Conservation (phyloP, 225 moss, liverwort and hornwort genomes). For the Ulota crispa region DNA sequence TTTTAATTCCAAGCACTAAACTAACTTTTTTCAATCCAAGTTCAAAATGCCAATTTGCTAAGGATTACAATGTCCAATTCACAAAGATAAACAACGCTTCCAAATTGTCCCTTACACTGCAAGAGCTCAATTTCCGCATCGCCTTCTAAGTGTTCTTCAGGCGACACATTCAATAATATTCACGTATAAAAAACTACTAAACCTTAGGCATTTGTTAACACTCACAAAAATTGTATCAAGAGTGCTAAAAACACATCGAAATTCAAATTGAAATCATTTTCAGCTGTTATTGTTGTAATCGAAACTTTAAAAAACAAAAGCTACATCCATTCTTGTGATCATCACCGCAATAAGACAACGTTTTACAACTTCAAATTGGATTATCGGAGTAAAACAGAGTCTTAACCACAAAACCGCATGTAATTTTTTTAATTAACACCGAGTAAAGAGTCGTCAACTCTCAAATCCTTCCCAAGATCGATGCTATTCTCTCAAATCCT, state of each 20-base stretch:
- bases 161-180: slow-evolving; percentile 8
- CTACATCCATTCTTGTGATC: background rate
- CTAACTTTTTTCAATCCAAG: too few relatives aligned
- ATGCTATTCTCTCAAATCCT: too few relatives aligned
- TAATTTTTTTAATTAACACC: background rate
- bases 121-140: background rate
- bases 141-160: background rate
- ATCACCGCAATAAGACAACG: background rate
- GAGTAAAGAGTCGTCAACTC: background rate
- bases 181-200: background rate
- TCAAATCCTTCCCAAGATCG: background rate
- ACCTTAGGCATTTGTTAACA: slow-evolving; percentile 9
- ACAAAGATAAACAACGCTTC: background rate
- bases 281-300: background rate
- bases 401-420: background rate
- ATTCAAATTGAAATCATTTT: background rate
- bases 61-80: too few relatives aligned
- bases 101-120: background rate
- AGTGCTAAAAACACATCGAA: background rate
- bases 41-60: too few relatives aligned
- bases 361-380: background rate
- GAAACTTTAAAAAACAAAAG: background rate
- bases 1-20: too few relatives aligned
- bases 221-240: background rate
- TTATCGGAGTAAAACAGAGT: background rate